phyloP scores from a whole-genome alignment of 202 grass and related monocot genomes.

The Hordeum pubiflorum region DNA sequence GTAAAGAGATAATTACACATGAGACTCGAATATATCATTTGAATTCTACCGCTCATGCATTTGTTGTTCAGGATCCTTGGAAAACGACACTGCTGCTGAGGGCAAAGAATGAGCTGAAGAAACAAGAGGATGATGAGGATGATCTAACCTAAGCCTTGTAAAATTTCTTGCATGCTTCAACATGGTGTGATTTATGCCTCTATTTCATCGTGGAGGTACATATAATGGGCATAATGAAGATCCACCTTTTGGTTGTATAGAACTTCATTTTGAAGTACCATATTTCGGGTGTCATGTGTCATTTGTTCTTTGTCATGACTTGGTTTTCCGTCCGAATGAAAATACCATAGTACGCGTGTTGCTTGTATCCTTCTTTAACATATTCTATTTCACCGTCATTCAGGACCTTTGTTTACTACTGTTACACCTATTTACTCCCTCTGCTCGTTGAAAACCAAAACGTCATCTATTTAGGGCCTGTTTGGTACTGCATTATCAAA shows the following conservation, averaged over 20 bases:
- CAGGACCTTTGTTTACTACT: neutral
- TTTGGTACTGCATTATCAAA: no score
- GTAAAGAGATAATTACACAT: neutral
- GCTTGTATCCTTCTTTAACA: neutral
- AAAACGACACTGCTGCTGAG: conserved; percentile 83
- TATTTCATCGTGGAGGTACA: conserved; percentile 25
- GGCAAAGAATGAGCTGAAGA: conserved; percentile 78
- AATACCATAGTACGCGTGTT: neutral
- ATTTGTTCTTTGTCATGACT: neutral
- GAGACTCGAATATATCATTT: neutral
- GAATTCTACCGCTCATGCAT: neutral
- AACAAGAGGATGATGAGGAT: conserved; percentile 75
- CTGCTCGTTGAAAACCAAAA: no score
- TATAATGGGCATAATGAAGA: conserved; percentile 29
- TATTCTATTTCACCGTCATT: neutral
- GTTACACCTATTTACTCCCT: neutral
- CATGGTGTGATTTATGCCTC: conserved; percentile 26
- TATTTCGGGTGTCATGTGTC: neutral
- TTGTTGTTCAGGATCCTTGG: conserved; percentile 69
- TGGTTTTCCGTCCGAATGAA: conserved; percentile 1
- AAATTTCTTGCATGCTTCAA: conserved; percentile 14
- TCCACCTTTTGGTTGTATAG: conserved; percentile 30
- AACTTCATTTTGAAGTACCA: conserved; percentile 15
- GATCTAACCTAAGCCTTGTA: conserved; percentile 70
- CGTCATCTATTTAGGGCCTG: no score